Evolutionary conservation across 1,139 yeast genomes (phyloP).

Genomic region (Yamadazyma jaroonii): DNA sequence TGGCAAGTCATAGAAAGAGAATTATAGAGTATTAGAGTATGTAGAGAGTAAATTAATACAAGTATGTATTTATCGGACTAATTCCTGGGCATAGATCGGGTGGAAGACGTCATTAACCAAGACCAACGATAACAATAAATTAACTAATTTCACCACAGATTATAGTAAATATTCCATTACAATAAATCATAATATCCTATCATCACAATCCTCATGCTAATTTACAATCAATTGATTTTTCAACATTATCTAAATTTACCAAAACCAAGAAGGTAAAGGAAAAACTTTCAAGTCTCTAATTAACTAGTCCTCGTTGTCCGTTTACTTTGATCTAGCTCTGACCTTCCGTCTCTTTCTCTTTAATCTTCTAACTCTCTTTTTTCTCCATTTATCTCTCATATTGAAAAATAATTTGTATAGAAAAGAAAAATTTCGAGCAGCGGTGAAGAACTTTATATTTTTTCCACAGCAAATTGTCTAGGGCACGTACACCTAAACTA

Average conservation of each 20-base stretch:
- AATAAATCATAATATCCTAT: no score
- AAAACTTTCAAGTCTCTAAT: slow-evolving; percentile 2
- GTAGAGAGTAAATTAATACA: slow-evolving; percentile 1
- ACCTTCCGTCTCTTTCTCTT: slow-evolving; percentile 99
- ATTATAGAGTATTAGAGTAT: no score
- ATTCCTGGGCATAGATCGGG: slow-evolving; percentile 7
- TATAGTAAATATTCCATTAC: background rate
- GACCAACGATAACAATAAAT: slow-evolving; percentile 1
- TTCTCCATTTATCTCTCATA: slow-evolving; percentile 97
- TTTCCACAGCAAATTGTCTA: background rate
- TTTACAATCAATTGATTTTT: background rate
- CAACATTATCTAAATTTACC: slow-evolving; percentile 1
- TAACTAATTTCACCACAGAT: slow-evolving; percentile 2
- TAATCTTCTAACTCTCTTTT: slow-evolving; percentile 99
- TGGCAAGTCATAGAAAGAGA: no score
- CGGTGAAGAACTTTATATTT: slow-evolving; percentile 5
- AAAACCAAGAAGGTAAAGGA: background rate
- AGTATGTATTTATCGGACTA: slow-evolving; percentile 6
- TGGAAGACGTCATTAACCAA: background rate
- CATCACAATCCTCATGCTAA: background rate
- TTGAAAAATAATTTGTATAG: slow-evolving; percentile 21
- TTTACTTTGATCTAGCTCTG: slow-evolving; percentile 97
- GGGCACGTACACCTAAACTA: background rate
- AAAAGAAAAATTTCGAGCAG: slow-evolving; percentile 10
- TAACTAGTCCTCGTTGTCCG: slow-evolving; percentile 37